Evolutionary conservation across 108 stramenopile species (phyloP).

Genomic region (Stephanodiscus triporus): DNA sequence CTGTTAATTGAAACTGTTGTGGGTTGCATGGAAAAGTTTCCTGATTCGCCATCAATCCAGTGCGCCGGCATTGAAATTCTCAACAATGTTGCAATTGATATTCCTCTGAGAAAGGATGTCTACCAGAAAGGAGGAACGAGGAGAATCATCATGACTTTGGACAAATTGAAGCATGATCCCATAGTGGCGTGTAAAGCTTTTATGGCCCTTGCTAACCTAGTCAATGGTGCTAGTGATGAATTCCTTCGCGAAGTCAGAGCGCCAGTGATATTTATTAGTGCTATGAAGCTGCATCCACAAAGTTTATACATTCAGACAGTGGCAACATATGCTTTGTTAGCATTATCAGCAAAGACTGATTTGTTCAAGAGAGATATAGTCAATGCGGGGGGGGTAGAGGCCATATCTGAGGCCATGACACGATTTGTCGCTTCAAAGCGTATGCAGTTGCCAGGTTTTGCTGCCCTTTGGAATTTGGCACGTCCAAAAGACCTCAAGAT

Average conservation of each 20-base stretch:
- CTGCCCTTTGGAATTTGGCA: constrained; percentile 33
- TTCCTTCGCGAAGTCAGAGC: constrained; percentile 13
- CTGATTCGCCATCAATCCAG: constrained; percentile 12
- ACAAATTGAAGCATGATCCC: constrained; percentile 25
- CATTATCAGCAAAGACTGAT: constrained; percentile 2
- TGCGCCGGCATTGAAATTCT: constrained; percentile 27
- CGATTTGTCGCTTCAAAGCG: constrained; percentile 12
- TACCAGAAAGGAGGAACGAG: constrained; percentile 24
- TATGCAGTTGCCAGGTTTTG: constrained; percentile 10
- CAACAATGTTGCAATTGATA: constrained; percentile 25
- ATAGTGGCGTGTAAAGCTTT: constrained; percentile 30
- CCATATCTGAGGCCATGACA: constrained; percentile 12
- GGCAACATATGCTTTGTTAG: constrained; percentile 5
- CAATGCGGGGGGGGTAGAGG: constrained; percentile 1
- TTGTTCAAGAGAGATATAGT: constrained; percentile 15
- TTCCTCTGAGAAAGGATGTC: constrained; percentile 19
- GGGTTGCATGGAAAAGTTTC: constrained; percentile 33
- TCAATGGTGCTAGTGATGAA: constrained; percentile 39
- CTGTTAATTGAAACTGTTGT: constrained; percentile 26
- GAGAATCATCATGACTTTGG: constrained; percentile 26
- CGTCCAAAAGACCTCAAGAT: constrained; percentile 11
- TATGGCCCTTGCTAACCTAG: constrained; percentile 32
- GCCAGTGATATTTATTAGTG: not conserved
- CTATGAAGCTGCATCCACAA: constrained; percentile 3
- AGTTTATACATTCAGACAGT: constrained; percentile 10